A percentile compares a stretch with the other conserved stretches of the same genome.
Conservation (phyloP, 2,329 filamentous ascomycete species). For the Xylogone sp. region DNA sequence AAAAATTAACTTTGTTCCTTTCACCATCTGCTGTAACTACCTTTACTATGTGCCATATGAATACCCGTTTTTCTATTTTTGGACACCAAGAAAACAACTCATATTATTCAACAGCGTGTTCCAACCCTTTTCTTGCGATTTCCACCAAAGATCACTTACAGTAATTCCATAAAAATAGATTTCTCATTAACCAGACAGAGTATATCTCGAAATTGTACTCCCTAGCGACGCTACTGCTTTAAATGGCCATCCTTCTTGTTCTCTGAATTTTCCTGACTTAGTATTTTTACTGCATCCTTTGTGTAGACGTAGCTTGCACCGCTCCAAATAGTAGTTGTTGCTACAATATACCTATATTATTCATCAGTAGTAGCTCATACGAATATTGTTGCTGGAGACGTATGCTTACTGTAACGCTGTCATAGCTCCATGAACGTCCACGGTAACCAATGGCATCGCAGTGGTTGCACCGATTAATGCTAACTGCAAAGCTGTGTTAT, state of each 20-base stretch:
- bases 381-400: neutral
- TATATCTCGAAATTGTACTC: no score
- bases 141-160: no score
- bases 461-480: constrained; percentile 82
- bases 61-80: no score
- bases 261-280: constrained; percentile 38
- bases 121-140: neutral
- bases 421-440: constrained; percentile 51
- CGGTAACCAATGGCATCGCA: constrained; percentile 69
- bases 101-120: neutral
- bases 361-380: constrained; percentile 27
- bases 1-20: no score
- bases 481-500: constrained; percentile 91
- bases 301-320: constrained; percentile 88
- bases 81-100: neutral
- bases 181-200: no score
- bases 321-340: constrained; percentile 87
- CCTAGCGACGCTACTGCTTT: constrained; percentile 6
- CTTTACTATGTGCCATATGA: no score
- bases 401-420: constrained; percentile 59
- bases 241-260: constrained; percentile 6
- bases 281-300: constrained; percentile 87
- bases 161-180: no score
- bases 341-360: constrained; percentile 69
- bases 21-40: no score